Base-by-base conservation (phyloP, 306 rosid genomes). In the Ochetophila trinervis region DNA sequence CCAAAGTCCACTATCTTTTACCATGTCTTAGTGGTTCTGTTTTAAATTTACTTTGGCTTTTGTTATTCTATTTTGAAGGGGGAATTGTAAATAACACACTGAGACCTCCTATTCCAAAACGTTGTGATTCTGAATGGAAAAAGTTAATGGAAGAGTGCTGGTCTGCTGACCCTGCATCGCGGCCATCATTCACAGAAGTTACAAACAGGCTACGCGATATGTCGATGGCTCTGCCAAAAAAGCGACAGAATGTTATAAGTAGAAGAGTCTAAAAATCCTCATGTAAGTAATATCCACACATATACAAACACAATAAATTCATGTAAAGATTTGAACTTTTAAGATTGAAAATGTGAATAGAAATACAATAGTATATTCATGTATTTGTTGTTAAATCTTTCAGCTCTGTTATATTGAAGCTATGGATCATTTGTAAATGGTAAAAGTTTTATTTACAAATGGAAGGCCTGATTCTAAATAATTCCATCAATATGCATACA, bases 101-200 rank as follows among this genome's bases (percentile, higher is more conserved):
- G 20, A 86, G 99, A 79, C 99, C 99, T 60, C 37, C 81, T 1
- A 80, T 94, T 76, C 99, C 99, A 12, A 90, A 83, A 75, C 84
- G 87, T 2, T 94, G 99, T 24, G 99, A 90, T 72, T 49, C 86
- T 3, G 88, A 88, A 61, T 94, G 97, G 99, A 88, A 57, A 72
- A 81, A 12, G 48, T 49, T 94, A 66, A 94, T 94, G 99, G 97
- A 88, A 79, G 91, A 88, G 30, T 94, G 96, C 65, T 90, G 99
- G 97, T 78, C 76, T 11, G 86, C 96, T 51, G 90, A 90, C 44
- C 99, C 99, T 49, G 76, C 71, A 45, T 76, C 67, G 69, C 82
- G 97, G 52, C 96, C 97, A 27, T 72, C 90, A 37, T 94, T 94
- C 76, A 84, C 91, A 20, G 91, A 94, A 42, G 79, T 94, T 62